These are phyloP conservation scores for Antitrichia curtipendula DNA, from an alignment of 225 moss, liverwort and hornwort species.

Conservation along the genomic window DNA sequence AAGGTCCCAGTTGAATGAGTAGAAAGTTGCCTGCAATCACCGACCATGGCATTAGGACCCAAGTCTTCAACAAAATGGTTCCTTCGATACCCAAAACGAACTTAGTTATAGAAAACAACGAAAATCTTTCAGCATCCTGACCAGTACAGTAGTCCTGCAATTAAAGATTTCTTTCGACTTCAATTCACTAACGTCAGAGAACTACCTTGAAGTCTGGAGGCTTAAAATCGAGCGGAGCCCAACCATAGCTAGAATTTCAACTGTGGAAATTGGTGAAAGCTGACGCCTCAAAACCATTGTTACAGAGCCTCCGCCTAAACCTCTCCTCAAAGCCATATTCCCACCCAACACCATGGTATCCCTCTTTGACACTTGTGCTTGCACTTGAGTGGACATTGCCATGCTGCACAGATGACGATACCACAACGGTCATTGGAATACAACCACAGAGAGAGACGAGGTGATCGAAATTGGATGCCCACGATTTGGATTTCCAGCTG, in stretches of 20 bases:
- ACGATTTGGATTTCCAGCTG: neutral
- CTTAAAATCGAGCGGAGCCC: slow-evolving; percentile 88
- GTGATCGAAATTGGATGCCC: neutral
- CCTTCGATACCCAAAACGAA: neutral
- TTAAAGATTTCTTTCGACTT: neutral
- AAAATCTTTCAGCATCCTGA: neutral
- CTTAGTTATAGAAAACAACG: neutral
- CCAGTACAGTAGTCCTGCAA: neutral
- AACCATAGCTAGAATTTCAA: slow-evolving; percentile 77
- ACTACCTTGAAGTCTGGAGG: slow-evolving; percentile 79
- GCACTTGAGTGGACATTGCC: slow-evolving; percentile 97
- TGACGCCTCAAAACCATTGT: slow-evolving; percentile 81
- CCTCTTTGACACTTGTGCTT: slow-evolving; percentile 86
- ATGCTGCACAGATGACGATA: slow-evolving; percentile 33
- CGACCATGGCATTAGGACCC: neutral
- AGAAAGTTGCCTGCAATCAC: slow-evolving; percentile 82
- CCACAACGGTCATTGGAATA: neutral
- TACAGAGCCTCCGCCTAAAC: slow-evolving; percentile 85
- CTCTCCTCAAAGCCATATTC: slow-evolving; percentile 90
- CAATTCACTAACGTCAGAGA: neutral
- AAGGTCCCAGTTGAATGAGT: slow-evolving; percentile 80
- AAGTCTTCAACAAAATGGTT: neutral
- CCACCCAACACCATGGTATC: slow-evolving; percentile 85
- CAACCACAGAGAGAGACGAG: neutral
- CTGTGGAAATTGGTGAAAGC: slow-evolving; percentile 59